Base-by-base conservation (phyloP, 2,329 filamentous ascomycete genomes). In the Pseudogymnoascus sp. region DNA sequence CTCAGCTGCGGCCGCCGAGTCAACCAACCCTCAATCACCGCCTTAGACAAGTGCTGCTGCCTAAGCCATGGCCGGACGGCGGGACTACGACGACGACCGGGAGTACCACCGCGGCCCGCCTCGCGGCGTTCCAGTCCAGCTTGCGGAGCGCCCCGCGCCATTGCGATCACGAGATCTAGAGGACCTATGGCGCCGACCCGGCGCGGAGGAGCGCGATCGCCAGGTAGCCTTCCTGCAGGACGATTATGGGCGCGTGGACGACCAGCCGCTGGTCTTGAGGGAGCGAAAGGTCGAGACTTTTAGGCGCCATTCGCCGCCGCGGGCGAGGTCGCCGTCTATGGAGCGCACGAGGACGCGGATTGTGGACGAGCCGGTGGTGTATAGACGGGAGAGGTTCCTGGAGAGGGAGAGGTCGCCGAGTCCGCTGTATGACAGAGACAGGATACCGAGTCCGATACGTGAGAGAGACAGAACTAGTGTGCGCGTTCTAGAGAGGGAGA, bases 401-500 rank as follows among this genome's bases (percentile, higher is more conserved):
- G 50, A 61, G 33, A 29, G 42, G 50, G 62, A 33, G 61, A 61
- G 59, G 59, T 38, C 35, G 19, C 59, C 59, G 16, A 62, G 61
- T 44, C 38, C 61, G 16, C 14, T 53, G 35, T 53, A 47, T n/a
- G 61, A 62, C n/a, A 70, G 73, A 3, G 76, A 80, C 7, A 74
- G 75, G 6, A 80, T 83, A 62, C 76, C 76, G 35, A 56, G 50
- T 33, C 50, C 50, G 26, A 56, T 33, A 33, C 50, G 16, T 33
- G 50, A 56, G 50, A 56, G 50, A 6, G 50, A 56, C n/a, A 56
- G 29, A 14, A 82, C 82, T 56, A 79, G 73, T 61, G 75, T 78
- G 47, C 75, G 79, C 62, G 82, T 85, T 65, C 71, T 64, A 2
- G 63, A 82, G 68, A 76, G 76, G 61, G 77, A 81, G 66, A 73